Base-by-base conservation (phyloP, 2,329 filamentous ascomycete species). In the Botrytis medusae region DNA sequence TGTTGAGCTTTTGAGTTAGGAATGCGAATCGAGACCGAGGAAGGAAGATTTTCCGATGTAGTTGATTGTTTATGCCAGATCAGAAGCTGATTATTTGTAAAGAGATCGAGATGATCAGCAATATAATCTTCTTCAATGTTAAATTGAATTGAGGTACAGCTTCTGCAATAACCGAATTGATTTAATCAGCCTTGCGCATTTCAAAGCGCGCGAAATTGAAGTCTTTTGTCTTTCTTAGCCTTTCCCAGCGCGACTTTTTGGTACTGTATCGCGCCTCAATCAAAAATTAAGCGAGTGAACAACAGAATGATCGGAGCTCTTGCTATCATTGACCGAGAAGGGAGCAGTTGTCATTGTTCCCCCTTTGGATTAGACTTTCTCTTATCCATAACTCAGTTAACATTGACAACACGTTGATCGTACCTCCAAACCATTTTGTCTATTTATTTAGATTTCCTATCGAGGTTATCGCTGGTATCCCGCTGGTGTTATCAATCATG, bases 161-260 rank as follows among this genome's bases (percentile, higher is more conserved):
- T 77, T 73, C 57, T 68, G 46, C 64, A 69, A 72, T 72, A 37
- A 61, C 51, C 60, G 34, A 74, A 64, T 65, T 61, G 61, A 73
- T 54, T 32, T 65, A 69, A 48, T 72, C 37, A 72, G 64, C 72
- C 67, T 37, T 63, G 76, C 76, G 76, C 77, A 77, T 75, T 54
- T 48, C 65, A 65, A 44, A 61, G 76, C 75, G 75, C 74, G 73
- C 76, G 68, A 71, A 63, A 57, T 65, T 40, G 40, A 65, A 46
- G 48, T 69, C 61, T 72, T 61, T 69, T 73, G 25, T 60, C 69
- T 71, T 57, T 74, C 64, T 72, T 71, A 42, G 48, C 64, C 51
- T 60, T 61, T 57, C 37, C 42, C 48, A 64, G 57, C 72, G 70
- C 72, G 72, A 69, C 72, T 70, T 70, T 57, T 54, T 46, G 65